Evolutionary conservation across 208 protist species (phyloP).

Genomic region (Acanthamoeba sp.): DNA sequence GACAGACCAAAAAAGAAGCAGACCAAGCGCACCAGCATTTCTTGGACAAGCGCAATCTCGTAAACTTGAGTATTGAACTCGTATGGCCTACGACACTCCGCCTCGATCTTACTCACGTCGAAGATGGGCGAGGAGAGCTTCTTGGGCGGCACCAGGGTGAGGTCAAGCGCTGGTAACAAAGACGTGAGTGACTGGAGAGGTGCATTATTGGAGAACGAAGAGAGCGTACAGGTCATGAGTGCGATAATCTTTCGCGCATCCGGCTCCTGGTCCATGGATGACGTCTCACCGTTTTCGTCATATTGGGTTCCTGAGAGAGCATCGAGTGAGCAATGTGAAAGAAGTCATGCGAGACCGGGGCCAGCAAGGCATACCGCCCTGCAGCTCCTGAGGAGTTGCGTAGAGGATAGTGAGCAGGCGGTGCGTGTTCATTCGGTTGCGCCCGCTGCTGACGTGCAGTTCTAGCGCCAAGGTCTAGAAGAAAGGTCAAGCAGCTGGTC

Average conservation of each 20-base stretch:
- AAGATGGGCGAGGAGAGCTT: background rate
- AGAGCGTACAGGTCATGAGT: background rate
- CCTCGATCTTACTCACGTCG: background rate
- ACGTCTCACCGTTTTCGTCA: background rate
- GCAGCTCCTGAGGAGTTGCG: slow-evolving; percentile 17
- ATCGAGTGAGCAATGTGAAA: background rate
- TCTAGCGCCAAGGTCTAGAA: slow-evolving; percentile 54
- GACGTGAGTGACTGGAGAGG: background rate
- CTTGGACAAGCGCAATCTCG: background rate
- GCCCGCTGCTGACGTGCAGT: slow-evolving; percentile 11
- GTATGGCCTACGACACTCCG: background rate
- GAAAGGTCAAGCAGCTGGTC: too few relatives aligned
- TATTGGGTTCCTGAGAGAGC: background rate
- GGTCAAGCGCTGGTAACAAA: background rate
- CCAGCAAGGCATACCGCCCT: background rate
- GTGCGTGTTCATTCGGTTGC: slow-evolving; percentile 44
- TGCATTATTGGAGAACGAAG: background rate
- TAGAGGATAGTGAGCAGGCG: slow-evolving; percentile 36
- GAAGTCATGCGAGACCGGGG: background rate
- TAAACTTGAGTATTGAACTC: background rate
- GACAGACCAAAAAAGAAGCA: too few relatives aligned
- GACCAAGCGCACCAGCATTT: background rate
- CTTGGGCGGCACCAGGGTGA: background rate
- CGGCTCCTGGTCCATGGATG: slow-evolving; percentile 17
- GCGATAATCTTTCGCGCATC: slow-evolving; percentile 17